A percentile compares a stretch with the other conserved stretches of the same genome.
phyloP scores from a whole-genome alignment of 2,329 filamentous ascomycete species.

The Gremmenia infestans region DNA sequence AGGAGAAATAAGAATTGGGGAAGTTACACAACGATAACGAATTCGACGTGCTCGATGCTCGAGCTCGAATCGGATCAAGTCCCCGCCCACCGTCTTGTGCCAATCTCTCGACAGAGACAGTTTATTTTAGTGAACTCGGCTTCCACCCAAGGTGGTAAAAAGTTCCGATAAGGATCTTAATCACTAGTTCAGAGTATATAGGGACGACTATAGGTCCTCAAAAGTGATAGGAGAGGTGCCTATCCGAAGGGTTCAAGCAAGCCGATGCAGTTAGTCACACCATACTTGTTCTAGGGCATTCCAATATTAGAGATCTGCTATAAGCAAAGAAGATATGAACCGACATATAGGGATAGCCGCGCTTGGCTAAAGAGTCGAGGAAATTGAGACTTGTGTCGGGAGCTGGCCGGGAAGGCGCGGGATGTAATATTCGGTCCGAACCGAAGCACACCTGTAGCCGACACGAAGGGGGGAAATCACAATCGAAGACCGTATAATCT shows the following conservation, averaged over 20 bases:
- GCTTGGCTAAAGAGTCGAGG: too few species aligned
- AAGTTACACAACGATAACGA: not conserved
- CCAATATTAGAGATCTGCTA: too few species aligned
- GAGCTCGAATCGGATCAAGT: not conserved
- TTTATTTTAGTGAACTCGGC: not conserved
- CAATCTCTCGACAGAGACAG: not conserved
- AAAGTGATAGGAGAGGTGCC: not conserved
- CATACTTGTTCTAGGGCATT: not conserved
- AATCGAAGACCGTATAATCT: too few species aligned
- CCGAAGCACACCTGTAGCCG: too few species aligned
- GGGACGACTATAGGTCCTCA: not conserved
- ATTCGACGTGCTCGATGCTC: not conserved
- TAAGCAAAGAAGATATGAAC: too few species aligned
- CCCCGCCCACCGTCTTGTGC: not conserved
- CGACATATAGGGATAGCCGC: too few species aligned
- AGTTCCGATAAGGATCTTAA: not conserved
- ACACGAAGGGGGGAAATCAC: too few species aligned
- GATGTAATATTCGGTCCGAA: too few species aligned
- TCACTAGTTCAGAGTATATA: not conserved
- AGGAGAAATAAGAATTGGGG: not conserved
- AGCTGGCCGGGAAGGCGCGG: too few species aligned
- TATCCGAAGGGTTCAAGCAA: not conserved
- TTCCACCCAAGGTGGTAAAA: not conserved
- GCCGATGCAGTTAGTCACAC: not conserved
- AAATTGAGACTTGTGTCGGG: too few species aligned